Evolutionary conservation across 768 basidiomycete species (phyloP).

Genomic region (Roridomyces roridus): DNA sequence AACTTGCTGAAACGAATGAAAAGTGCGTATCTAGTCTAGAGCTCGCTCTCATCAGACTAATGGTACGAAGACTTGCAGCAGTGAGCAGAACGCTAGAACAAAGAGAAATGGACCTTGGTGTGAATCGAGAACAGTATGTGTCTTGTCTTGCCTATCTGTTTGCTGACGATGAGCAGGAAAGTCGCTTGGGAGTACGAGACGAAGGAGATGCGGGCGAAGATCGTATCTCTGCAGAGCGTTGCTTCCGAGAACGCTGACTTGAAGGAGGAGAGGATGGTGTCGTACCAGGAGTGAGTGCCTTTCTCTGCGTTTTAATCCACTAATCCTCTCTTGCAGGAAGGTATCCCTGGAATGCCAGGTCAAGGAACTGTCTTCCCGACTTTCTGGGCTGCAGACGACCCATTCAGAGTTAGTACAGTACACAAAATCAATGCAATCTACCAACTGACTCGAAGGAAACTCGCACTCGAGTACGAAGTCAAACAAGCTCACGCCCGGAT

Average conservation of each 20-base stretch:
- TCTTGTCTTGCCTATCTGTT: not conserved
- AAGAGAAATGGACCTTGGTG: conserved; percentile 9
- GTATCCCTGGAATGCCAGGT: conserved; percentile 9
- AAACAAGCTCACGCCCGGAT: not conserved
- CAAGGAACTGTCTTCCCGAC: conserved; percentile 7
- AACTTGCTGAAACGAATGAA: conserved; percentile 24
- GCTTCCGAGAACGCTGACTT: not conserved
- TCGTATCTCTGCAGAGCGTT: conserved; percentile 11
- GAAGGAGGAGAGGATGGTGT: not conserved
- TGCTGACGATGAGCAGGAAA: conserved; percentile 10
- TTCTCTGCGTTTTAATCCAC: no score
- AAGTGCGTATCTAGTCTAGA: conserved; percentile 1
- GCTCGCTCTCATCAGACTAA: not conserved
- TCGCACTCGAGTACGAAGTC: no score
- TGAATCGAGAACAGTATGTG: conserved; percentile 6
- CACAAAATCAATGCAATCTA: no score
- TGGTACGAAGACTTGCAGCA: not conserved
- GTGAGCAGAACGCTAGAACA: conserved; percentile 6
- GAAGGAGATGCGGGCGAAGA: conserved; percentile 13
- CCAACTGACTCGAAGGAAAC: no score
- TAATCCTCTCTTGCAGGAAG: conserved; percentile 7
- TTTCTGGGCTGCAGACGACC: not conserved
- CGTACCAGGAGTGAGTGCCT: not conserved
- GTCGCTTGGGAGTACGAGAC: conserved; percentile 14
- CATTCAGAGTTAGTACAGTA: no score